Evolutionary conservation across 352 stramenopile genomes (phyloP).

Genomic region (Phytophthora capsici): DNA sequence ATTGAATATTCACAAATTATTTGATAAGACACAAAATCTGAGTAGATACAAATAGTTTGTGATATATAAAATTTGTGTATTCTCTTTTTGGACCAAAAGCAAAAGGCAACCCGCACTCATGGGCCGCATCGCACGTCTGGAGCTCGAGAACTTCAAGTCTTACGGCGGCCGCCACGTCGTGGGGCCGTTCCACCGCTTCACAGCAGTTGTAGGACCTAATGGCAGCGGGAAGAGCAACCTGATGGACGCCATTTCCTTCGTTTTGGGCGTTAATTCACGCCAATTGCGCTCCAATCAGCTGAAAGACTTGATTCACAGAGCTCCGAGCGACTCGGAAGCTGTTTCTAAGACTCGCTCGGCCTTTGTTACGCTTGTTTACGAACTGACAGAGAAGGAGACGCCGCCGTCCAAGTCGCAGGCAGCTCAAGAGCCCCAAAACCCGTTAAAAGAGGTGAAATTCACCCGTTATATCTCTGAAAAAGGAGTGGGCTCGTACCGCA

Average conservation of each 20-base stretch:
- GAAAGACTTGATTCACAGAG: constrained; percentile 95
- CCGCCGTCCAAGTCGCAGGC: constrained; percentile 39
- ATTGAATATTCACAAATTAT: not conserved
- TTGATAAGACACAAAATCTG: not conserved
- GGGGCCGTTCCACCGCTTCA: constrained; percentile 98
- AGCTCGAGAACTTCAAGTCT: constrained; percentile 99
- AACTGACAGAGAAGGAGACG: constrained; percentile 72
- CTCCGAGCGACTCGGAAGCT: constrained; percentile 57
- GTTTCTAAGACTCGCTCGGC: constrained; percentile 54
- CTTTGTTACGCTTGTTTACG: constrained; percentile 96
- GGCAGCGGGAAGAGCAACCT: constrained; percentile 94
- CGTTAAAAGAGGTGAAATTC: constrained; percentile 86
- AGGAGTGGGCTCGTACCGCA: constrained; percentile 86
- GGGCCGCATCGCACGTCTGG: constrained; percentile 92
- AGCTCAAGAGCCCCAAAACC: not conserved
- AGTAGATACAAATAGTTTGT: no score
- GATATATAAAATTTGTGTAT: no score
- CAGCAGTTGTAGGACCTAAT: constrained; percentile 98
- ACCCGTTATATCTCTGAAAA: constrained; percentile 93
- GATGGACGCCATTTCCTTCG: constrained; percentile 98
- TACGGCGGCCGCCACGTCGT: constrained; percentile 95
- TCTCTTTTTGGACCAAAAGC: no score
- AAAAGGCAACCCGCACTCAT: constrained; percentile 41
- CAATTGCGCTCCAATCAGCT: constrained; percentile 97
- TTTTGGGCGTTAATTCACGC: constrained; percentile 96